Evolutionary conservation across 2,329 filamentous ascomycete genomes (phyloP), one percentile per base, ranked within the genome.

Genomic region (Fusarium annulatum): DNA sequence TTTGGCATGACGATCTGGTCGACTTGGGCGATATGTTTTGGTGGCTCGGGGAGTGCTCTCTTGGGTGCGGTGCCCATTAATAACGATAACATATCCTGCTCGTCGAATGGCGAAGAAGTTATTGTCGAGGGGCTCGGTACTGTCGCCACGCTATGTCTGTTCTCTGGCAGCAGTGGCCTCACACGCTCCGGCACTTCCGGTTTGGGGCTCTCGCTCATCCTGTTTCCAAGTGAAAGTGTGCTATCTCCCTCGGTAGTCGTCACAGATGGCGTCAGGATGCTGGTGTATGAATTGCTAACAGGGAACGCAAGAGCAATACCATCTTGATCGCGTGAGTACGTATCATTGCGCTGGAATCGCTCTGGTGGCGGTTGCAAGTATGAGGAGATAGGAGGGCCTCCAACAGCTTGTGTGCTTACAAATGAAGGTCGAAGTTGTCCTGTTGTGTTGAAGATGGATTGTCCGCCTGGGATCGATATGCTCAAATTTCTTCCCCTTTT

Each of bases 21-120:
- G 5, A 79, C 75, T 7, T 75, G 74, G 5, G 76, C 67, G 33
- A 79, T 68, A n/a, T 74, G 71, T 16, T 76, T 64, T 0, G 82
- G 82, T 6, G 78, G 80, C 5, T 74, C 61, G 6, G 82, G 81
- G 23, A 83, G 74, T 19, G 73, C 71, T 36, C 81, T 75, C 14
- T 74, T 61, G 3, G 76, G 59, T 5, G 75, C 63, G 38, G 64
- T 76, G 0, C 77, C 72, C 42, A 82, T 64, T 11, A 83, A 67
- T 23, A 83, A 69, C 5, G 77, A 76, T 28, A 83, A 38, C 56
- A 83, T 77, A 9, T 83, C 81, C 8, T 78, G 71, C 56, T 83
- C 81, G 49, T 79, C 79, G 45, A 79, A 82, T 2, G 81, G 78
- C 38, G 80, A 80, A 0, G 81, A 81, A 11, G 78, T 76, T 36